Evolutionary conservation across 2,329 filamentous ascomycete genomes (phyloP).

Genomic region (Pyrenophora seminiperda): DNA sequence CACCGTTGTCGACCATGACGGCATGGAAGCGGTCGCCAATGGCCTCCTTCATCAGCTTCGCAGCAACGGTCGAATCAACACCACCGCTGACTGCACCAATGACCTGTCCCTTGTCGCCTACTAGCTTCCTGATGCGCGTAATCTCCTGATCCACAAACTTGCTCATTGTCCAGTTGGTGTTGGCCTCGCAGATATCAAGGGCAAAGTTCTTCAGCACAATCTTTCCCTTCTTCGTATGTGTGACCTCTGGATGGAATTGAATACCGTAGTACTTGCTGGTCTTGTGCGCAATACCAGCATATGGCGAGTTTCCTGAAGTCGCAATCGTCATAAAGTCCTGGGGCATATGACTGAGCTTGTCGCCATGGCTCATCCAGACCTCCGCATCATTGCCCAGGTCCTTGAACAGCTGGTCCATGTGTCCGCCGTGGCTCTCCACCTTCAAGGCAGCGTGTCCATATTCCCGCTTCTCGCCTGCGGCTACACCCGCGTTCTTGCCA

Average conservation of each 20-base stretch:
- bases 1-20: constrained; percentile 82
- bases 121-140: constrained; percentile 75
- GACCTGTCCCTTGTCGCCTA: constrained; percentile 82
- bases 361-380: constrained; percentile 86
- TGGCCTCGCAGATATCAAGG: constrained; percentile 77
- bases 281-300: constrained; percentile 77
- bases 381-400: constrained; percentile 73
- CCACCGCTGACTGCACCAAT: constrained; percentile 81
- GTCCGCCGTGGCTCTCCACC: constrained; percentile 60
- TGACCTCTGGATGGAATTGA: constrained; percentile 90
- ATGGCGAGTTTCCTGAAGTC: constrained; percentile 75
- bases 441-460: constrained; percentile 73
- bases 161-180: constrained; percentile 81
- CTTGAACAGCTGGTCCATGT: constrained; percentile 79
- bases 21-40: constrained; percentile 87
- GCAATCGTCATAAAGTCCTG: constrained; percentile 75
- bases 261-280: constrained; percentile 76
- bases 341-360: constrained; percentile 80
- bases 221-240: constrained; percentile 71
- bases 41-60: constrained; percentile 82
- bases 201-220: constrained; percentile 82
- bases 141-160: constrained; percentile 85
- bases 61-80: constrained; percentile 87
- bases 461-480: constrained; percentile 69
- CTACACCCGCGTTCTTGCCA: constrained; percentile 64